Evolutionary conservation across 192 early-diverging fungal genomes (phyloP), one percentile per base, ranked within the genome.

Genomic region (Spizellomyces punctatus): DNA sequence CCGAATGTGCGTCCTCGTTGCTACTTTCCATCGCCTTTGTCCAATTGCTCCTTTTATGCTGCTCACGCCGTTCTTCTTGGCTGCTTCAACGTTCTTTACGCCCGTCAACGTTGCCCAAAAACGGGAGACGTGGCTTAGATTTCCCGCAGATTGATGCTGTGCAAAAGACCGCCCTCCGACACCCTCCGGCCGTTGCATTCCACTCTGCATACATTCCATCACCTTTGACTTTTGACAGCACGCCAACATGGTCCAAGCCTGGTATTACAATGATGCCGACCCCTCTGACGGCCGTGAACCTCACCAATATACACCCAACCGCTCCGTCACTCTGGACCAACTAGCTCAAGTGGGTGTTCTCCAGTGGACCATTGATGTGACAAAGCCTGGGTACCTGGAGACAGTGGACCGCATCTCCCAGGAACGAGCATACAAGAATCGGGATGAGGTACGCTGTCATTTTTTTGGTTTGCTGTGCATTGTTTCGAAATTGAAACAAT

Each of bases 371-470:
- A 81, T 95, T 22, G 75, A 83, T 10, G 79, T 75, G 22, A 73
- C 78, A 8, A 67, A 92, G 70, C 81, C 80, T 14, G 80, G 76
- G 10, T 69, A 79, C 72, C 45, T 88, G 58, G 82, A 87, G 17
- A 71, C 89, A 56, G 77, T 97, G 52, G 82, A 97, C 41, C 67
- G 71, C 3, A 83, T 98, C 43, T 89, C 89, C 73, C 55, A 64
- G 22, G 91, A 94, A 69, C 82, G 96, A 58, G 72, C 78, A 17
- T 98, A 98, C 86, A 94, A 94, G 84, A 96, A 96, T 88, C 83
- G 93, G 36, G 96, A 98, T 78, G 80, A 88, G 73, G 92, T 91
- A 77, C 65, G 71, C 17, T 17, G 6, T 6, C 0, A n/a, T 47
- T 17, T 9, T 59, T 19, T 47, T n/a, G n/a, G n/a, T 4, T 62